These are phyloP conservation scores for Aureobasidium sp. DNA, from an alignment of 2,329 filamentous ascomycete genomes.

Conservation along the genomic window DNA sequence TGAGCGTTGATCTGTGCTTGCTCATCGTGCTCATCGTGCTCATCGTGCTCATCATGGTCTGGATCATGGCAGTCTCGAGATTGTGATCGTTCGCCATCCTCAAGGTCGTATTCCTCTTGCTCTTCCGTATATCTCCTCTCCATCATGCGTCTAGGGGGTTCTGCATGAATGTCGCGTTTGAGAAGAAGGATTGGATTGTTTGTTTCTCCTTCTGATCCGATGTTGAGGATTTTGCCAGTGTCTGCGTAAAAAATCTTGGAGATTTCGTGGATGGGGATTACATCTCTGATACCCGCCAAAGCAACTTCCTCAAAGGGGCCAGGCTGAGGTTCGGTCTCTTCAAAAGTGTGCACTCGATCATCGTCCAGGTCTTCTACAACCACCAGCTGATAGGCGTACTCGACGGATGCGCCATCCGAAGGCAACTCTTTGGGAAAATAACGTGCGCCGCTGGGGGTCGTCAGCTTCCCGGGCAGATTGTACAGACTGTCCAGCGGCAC, in stretches of 20 bases:
- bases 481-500: constrained; percentile 54
- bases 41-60: constrained; percentile 34
- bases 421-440: constrained; percentile 25
- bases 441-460: constrained; percentile 19
- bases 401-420: constrained; percentile 44
- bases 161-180: constrained; percentile 62
- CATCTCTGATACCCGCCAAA: constrained; percentile 58
- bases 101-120: constrained; percentile 30
- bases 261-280: constrained; percentile 64
- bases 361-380: constrained; percentile 78
- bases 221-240: constrained; percentile 81
- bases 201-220: constrained; percentile 59
- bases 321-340: constrained; percentile 52
- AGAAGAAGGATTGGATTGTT: constrained; percentile 69
- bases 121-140: constrained; percentile 30
- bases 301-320: constrained; percentile 54
- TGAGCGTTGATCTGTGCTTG: constrained; percentile 42
- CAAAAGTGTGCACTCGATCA: constrained; percentile 59
- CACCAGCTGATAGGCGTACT: constrained; percentile 75
- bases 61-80: constrained; percentile 12
- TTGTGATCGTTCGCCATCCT: constrained; percentile 24
- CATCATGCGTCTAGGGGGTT: constrained; percentile 54
- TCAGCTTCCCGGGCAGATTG: constrained; percentile 31
- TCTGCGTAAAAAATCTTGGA: constrained; percentile 93
- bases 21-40: too few species aligned